A percentile compares a stretch with the other conserved stretches of the same genome.
Conservation (phyloP, 163 green algal species). For the Coccomyxa subellipsoidea region DNA sequence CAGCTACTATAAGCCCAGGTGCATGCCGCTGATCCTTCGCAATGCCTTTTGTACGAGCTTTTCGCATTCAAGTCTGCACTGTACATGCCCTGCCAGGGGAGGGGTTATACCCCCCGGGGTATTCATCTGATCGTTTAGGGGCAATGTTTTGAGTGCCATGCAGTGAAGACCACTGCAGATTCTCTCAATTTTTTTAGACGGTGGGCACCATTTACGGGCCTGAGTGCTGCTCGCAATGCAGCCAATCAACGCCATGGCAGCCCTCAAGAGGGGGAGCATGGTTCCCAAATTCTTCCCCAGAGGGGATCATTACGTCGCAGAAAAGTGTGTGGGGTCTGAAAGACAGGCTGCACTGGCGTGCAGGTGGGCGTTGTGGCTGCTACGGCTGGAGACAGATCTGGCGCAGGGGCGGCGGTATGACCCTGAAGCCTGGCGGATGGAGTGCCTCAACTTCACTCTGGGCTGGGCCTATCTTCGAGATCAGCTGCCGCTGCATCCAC, state of each 20-base stretch:
- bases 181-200: too few species aligned
- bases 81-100: too few species aligned
- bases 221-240: neutral
- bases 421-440: neutral
- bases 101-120: too few species aligned
- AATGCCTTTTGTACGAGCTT: too few species aligned
- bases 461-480: neutral
- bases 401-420: neutral
- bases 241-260: neutral
- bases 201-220: neutral
- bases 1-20: slow-evolving; percentile 42
- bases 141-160: neutral
- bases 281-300: too few species aligned
- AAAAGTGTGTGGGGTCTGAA: neutral
- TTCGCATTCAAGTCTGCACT: too few species aligned
- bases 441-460: neutral
- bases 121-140: too few species aligned
- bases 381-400: neutral
- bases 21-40: slow-evolving; percentile 1
- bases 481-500: neutral
- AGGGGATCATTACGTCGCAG: neutral
- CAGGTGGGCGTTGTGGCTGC: neutral
- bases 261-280: too few species aligned
- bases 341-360: neutral
- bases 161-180: too few species aligned